Conservation (phyloP, 345 rosid genomes). For the Eucalyptus pauciflora region DNA sequence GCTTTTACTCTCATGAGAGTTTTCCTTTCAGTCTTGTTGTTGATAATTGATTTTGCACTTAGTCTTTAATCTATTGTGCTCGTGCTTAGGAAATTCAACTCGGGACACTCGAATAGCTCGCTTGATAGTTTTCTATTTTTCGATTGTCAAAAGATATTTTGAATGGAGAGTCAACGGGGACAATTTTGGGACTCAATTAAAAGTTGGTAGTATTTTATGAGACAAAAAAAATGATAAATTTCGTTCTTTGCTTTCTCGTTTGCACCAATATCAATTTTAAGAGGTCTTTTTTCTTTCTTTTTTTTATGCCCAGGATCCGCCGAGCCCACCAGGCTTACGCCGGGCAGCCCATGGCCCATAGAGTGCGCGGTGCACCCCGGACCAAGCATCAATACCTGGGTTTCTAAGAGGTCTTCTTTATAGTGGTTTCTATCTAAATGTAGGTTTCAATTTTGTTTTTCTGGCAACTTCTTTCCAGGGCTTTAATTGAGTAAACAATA, state of each 20-base stretch:
- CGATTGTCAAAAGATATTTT: too few relatives aligned
- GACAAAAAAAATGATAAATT: too few relatives aligned
- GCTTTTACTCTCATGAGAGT: fast-evolving
- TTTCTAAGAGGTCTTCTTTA: background rate
- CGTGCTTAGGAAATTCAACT: background rate
- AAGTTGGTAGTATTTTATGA: background rate
- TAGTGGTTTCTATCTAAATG: background rate
- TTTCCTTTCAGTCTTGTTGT: background rate
- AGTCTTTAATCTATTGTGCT: background rate
- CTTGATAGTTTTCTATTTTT: background rate
- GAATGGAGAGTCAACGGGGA: background rate
- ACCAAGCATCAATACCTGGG: too few relatives aligned
- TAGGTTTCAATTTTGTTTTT: background rate
- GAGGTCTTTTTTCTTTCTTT: too few relatives aligned
- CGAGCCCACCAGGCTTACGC: too few relatives aligned
- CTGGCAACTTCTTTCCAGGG: fast-evolving
- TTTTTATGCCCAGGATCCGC: too few relatives aligned
- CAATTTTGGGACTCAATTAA: background rate
- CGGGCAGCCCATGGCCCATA: too few relatives aligned
- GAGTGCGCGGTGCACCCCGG: too few relatives aligned
- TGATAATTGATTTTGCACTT: background rate
- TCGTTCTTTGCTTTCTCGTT: background rate
- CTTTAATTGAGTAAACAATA: background rate
- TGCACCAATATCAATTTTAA: background rate
- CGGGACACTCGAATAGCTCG: too few relatives aligned